Evolutionary conservation across 352 stramenopile species (phyloP).

Genomic region (Blastocystis sp.): DNA sequence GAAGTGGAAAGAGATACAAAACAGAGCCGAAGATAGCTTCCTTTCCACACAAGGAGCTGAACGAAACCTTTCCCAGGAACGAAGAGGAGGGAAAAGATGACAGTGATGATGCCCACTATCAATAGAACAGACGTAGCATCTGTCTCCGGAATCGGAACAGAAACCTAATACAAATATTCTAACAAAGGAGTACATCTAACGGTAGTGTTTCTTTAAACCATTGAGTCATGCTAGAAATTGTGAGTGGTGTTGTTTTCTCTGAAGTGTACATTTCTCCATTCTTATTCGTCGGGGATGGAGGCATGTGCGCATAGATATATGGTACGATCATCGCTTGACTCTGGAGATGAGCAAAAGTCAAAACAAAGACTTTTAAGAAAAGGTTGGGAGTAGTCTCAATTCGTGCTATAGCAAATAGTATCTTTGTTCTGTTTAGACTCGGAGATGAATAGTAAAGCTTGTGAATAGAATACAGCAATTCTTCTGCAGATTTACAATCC

Average conservation of each 20-base stretch:
- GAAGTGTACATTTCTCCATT: background rate
- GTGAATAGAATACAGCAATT: background rate
- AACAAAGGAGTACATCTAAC: background rate
- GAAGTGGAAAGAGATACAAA: background rate
- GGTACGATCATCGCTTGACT: background rate
- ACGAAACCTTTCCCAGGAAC: background rate
- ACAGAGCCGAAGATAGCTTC: background rate
- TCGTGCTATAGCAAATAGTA: constrained; percentile 20
- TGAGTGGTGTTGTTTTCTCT: background rate
- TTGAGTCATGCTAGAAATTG: background rate
- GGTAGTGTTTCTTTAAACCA: background rate
- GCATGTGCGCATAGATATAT: background rate
- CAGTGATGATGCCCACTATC: background rate
- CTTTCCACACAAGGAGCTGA: background rate
- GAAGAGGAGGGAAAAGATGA: constrained; percentile 40
- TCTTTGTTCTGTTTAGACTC: background rate
- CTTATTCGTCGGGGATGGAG: background rate
- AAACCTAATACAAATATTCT: background rate
- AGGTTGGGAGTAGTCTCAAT: background rate
- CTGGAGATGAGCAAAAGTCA: background rate
- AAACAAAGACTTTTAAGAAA: background rate
- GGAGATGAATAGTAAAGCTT: background rate
- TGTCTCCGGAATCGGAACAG: background rate
- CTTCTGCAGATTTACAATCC: background rate
- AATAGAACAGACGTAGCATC: background rate